Base-by-base conservation (phyloP, 371 early-diverging fungal species). In the Gilbertella persicaria region DNA sequence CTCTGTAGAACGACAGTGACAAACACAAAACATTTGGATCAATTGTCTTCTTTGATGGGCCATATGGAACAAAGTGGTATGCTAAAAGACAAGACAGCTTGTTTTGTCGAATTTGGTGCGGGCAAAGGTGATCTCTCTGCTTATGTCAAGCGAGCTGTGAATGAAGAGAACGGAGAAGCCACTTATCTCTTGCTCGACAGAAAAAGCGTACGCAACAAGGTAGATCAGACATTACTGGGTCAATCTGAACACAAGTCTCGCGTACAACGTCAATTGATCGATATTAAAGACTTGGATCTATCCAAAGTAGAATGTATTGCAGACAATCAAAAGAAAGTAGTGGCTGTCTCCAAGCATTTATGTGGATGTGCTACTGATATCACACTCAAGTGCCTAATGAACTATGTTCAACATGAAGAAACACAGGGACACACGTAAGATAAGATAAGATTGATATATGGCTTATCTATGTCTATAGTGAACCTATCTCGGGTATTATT, bases 291-390 rank as follows among this genome's bases (percentile, higher is more conserved):
- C 63, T 69, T 95, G 10, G 78, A 84, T 8, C 66, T 91, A 4
- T 35, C 76, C 5, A 63, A 66, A 10, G 68, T 88, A 0, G 64
- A 68, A 12, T 64, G 64, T 13, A 41, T 87, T 21, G 54, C 53
- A 19, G 57, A 62, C 36, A 51, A 59, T 7, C 23, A 65, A 17
- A 83, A 72, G 26, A 72, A 78, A 5, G 69, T 91, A 12, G 84
- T 93, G 2, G 91, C 86, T 3, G 68, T 86, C 33, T 92, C 92
- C 13, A 95, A 95, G 56, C 96, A 95, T 69, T 76, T 95, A 33
- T 95, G 96, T 71, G 96, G 96, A n/a, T 83, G 86, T 17, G 96
- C 96, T 8, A 94, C 96, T 0, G 96, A 95, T 69, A 74, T 94
- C 37, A 88, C 93, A 0, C 67, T 95, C 20, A 85, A 82, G 50